Evolutionary conservation across 352 stramenopile genomes (phyloP), one percentile per base, ranked within the genome.

Genomic region (Phytophthora pisi): DNA sequence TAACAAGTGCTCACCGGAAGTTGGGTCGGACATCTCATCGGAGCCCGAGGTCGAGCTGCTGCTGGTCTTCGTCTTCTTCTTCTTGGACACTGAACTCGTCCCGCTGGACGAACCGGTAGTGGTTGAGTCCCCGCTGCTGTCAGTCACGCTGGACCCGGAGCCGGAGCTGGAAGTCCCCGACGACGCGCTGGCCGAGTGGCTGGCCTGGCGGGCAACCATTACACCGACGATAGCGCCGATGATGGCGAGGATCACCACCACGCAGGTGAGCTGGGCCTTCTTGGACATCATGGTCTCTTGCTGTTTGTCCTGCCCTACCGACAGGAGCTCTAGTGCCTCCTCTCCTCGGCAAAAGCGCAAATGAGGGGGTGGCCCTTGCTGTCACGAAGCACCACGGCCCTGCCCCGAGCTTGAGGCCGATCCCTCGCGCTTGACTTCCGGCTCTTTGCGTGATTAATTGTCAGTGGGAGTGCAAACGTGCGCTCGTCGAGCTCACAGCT

Each of bases 191-290:
- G 72, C 56, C 30, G 68, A 79, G 42, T 52, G 66, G 40, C 57
- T 62, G 9, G 52, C 28, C 15, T 79, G 50, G 47, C 68, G 67
- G 54, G 46, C 66, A 13, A 79, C 64, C 63, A 89, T 68, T 3
- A 87, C 57, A 20, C 64, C 81, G 57, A 87, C 60, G 52, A 82
- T 73, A 8, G 73, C 81, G 53, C 78, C 81, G 58, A 87, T 68
- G 36, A 81, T 68, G 0, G 78, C 78, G 1, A 87, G 67, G 51
- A 82, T 59, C 47, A 89, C 45, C 63, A 89, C 65, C 13, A 81
- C 61, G 40, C 58, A 70, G 26, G 74, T 64, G 49, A 87, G 40
- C 50, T 77, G 63, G 10, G 77, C 53, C 56, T 83, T 79, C 64
- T 77, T 79, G 49, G 64, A 66, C 49, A 76, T 60, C 68, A 76